phyloP scores from a whole-genome alignment of 306 rosid species.

The Prunus padus region DNA sequence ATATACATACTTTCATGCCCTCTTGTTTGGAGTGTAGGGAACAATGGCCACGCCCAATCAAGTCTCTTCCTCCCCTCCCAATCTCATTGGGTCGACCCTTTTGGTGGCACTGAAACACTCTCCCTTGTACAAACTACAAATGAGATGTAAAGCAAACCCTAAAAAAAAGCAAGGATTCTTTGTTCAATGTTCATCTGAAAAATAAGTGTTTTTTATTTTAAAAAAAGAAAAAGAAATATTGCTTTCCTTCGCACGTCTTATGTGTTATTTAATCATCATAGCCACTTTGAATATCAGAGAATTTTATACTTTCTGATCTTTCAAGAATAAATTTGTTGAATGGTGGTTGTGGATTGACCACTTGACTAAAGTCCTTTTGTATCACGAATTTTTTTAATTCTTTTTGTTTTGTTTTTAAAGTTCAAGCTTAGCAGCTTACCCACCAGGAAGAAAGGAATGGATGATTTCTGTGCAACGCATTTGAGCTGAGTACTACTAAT shows the following conservation, averaged over 20 bases:
- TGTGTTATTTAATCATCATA: conserved; percentile 69
- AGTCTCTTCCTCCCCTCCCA: conserved; percentile 31
- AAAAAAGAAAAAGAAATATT: conserved; percentile 2
- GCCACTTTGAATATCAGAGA: conserved; percentile 30
- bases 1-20: conserved; percentile 45
- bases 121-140: conserved; percentile 27
- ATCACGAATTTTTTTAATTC: background rate
- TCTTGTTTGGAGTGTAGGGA: conserved; percentile 92
- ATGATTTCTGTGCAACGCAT: conserved; percentile 29
- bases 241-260: conserved; percentile 55
- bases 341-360: conserved; percentile 50
- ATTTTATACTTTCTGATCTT: conserved; percentile 5
- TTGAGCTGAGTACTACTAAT: background rate
- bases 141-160: conserved; percentile 32
- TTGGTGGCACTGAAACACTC: conserved; percentile 53
- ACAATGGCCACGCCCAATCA: conserved; percentile 66
- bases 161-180: conserved; percentile 27
- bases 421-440: conserved; percentile 18
- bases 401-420: background rate
- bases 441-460: conserved; percentile 28
- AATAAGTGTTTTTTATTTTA: background rate
- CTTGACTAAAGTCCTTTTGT: conserved; percentile 18
- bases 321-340: background rate
- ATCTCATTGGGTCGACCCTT: conserved; percentile 67
- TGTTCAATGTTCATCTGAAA: background rate